phyloP scores from a whole-genome alignment of 176 grass and related monocot genomes.

The Cymbopogon citratus region DNA sequence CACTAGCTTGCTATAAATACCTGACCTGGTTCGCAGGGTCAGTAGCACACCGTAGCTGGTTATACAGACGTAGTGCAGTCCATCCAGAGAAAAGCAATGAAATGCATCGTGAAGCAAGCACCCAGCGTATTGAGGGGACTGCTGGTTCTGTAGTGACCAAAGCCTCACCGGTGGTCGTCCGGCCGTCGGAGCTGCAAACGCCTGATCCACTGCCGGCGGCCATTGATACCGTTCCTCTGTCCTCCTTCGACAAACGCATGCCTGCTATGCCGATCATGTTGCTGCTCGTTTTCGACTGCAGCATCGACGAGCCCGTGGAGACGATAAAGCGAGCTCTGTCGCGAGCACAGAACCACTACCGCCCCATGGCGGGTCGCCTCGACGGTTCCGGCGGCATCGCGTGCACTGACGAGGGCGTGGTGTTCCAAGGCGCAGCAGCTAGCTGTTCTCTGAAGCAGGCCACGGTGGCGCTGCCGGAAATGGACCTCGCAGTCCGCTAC shows the following conservation, averaged over 20 bases:
- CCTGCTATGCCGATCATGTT: background rate
- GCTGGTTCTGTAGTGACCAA: background rate
- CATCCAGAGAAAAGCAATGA: background rate
- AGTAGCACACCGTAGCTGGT: no score
- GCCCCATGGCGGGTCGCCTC: background rate
- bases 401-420: background rate
- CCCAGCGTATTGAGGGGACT: background rate
- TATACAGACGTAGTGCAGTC: no score
- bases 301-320: background rate
- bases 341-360: background rate
- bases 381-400: background rate
- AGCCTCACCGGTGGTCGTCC: background rate
- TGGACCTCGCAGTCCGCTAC: background rate
- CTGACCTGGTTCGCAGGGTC: no score
- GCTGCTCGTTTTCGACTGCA: background rate
- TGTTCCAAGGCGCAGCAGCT: background rate
- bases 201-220: no score
- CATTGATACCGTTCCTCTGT: background rate
- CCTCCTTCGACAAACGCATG: background rate
- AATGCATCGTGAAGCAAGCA: background rate
- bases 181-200: background rate
- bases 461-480: no score
- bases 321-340: background rate
- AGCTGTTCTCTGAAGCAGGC: background rate
- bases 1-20: no score